Conservation (phyloP, 495 filamentous ascomycete genomes). For the Friedmanniomyces endolithicus region DNA sequence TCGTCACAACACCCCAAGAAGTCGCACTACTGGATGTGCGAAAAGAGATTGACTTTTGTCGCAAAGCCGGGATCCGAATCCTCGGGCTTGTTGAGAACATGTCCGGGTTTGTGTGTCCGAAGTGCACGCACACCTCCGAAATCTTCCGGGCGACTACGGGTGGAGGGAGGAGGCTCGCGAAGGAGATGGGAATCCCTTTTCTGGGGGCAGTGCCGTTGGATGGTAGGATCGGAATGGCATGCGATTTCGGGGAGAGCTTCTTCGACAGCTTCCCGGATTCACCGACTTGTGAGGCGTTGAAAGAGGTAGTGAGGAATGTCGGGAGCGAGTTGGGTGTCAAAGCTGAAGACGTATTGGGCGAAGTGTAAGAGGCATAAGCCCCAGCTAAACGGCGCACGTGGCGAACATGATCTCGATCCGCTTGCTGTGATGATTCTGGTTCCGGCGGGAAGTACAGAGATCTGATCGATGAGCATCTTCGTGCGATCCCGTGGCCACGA, state of each 20-base stretch:
- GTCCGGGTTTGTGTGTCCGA: slow-evolving; percentile 89
- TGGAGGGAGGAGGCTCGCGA: slow-evolving; percentile 63
- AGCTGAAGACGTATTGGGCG: not conserved
- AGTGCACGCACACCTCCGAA: slow-evolving; percentile 65
- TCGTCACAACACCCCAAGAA: slow-evolving; percentile 92
- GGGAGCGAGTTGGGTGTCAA: slow-evolving; percentile 8
- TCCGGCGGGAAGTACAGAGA: not conserved
- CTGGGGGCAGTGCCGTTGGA: slow-evolving; percentile 87
- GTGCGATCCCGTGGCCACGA: no score
- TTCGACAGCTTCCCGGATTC: slow-evolving; percentile 87
- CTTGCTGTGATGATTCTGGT: not conserved
- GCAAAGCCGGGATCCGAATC: slow-evolving; percentile 80
- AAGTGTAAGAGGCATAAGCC: slow-evolving; percentile 1
- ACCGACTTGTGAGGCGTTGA: slow-evolving; percentile 35
- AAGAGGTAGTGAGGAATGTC: slow-evolving; percentile 18
- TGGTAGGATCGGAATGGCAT: slow-evolving; percentile 86
- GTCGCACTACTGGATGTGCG: slow-evolving; percentile 84
- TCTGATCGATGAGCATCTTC: no score
- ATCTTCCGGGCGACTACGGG: slow-evolving; percentile 91
- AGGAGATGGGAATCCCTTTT: slow-evolving; percentile 76
- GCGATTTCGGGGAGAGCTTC: slow-evolving; percentile 95
- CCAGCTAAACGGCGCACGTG: no score
- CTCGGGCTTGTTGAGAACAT: slow-evolving; percentile 95
- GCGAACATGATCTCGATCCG: not conserved
- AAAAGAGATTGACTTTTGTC: slow-evolving; percentile 94